Percentiles rank a stretch among this genome's conserved stretches.
Evolutionary conservation across 169 alveolate species (phyloP).

Genomic region (Plasmodium sp.): DNA sequence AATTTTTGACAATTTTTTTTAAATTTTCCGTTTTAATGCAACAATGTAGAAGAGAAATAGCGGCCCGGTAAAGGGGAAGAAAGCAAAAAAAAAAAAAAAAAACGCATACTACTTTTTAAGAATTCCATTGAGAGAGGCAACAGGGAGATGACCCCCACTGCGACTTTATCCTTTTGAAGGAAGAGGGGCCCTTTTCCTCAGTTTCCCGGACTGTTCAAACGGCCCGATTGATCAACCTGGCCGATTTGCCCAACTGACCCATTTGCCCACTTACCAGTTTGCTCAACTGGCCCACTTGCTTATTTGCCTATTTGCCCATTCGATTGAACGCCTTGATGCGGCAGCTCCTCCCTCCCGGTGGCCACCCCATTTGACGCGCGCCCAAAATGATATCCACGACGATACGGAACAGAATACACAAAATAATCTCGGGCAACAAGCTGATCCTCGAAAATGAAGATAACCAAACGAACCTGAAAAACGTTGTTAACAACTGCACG

Average conservation of each 20-base stretch:
- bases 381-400: conserved; percentile 3
- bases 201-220: neutral
- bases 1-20: neutral
- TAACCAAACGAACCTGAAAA: conserved; percentile 9
- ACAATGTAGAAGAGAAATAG: neutral
- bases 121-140: neutral
- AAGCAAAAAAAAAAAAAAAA: too few relatives aligned
- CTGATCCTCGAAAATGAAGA: conserved; percentile 30
- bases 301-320: neutral
- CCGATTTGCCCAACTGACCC: neutral
- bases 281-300: neutral
- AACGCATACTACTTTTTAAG: neutral
- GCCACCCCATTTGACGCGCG: neutral
- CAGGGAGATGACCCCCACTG: neutral
- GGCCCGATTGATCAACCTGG: neutral
- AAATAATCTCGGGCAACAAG: conserved; percentile 38
- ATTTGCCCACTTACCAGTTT: too few relatives aligned
- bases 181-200: neutral
- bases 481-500: conserved; percentile 14
- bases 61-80: neutral
- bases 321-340: neutral
- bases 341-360: neutral
- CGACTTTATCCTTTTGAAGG: neutral
- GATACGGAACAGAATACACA: conserved; percentile 2
- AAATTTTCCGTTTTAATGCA: neutral